Evolutionary conservation across 306 rosid genomes (phyloP), one percentile per base, ranked within the genome.

Genomic region (Lagenaria siceraria): DNA sequence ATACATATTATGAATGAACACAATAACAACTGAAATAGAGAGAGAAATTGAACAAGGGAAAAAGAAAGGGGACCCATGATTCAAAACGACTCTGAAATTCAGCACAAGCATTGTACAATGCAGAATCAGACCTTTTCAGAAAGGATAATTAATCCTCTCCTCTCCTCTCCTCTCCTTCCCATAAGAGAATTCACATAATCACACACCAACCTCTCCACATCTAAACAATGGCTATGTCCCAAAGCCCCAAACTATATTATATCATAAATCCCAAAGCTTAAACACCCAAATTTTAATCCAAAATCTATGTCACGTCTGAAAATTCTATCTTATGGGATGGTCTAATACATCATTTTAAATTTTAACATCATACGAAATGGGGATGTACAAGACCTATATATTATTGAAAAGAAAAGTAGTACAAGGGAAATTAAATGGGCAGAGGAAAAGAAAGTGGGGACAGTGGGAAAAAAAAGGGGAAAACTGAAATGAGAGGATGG

Each of bases 31-130:
- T 66, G 19, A 33, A 10, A 65, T 8, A 64, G 71, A 64, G 49
- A 65, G 11, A 42, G 54, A 49, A 2, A 72, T 18, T 48, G 7
- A 24, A 24, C 7, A 18, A 49, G 22, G 13, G 38, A 31, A 73
- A 73, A 73, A 73, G 62, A 51, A 52, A 52, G 77, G 77, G 77
- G 77, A 52, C 77, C 77, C 77, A 73, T 72, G 43, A 72, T 49
- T 72, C 61, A 72, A 72, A 72, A 29, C 27, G 75, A 51, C 18
- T 73, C 77, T 73, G 77, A 33, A 73, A 73, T 51, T 73, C 48
- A 73, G 77, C 77, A 73, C 62, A 73, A 73, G 29, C 60, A 51
- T 73, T 73, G 77, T 73, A 73, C 77, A 19, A 29, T 18, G 40
- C 59, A 72, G 60, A 49, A 73, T 49, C 62, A 51, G 77, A 73